Evolutionary conservation across 441 rosid species (phyloP).

Genomic region (Arabidopsis lyrata): DNA sequence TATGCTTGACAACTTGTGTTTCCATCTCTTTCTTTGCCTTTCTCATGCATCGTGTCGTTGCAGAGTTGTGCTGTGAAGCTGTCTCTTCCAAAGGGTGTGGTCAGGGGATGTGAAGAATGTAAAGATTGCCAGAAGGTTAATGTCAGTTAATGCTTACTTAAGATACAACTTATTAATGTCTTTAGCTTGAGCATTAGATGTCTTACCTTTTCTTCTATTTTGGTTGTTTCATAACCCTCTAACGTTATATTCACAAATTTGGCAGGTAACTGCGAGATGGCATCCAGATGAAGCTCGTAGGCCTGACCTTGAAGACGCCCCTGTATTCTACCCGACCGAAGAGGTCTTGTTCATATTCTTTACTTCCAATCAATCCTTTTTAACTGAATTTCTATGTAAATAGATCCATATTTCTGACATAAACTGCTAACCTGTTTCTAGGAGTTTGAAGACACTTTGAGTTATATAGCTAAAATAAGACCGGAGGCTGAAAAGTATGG

Average conservation of each 20-base stretch:
- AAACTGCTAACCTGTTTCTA: slow-evolving; percentile 45
- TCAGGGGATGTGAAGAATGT: slow-evolving; percentile 82
- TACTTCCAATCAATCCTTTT: slow-evolving; percentile 36
- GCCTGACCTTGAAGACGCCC: slow-evolving; percentile 87
- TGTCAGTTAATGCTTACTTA: slow-evolving; percentile 24
- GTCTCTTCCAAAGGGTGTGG: slow-evolving; percentile 81
- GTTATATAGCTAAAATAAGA: slow-evolving; percentile 84
- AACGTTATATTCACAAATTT: slow-evolving; percentile 37
- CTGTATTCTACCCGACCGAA: slow-evolving; percentile 93
- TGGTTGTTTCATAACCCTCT: slow-evolving; percentile 37
- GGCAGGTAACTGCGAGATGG: slow-evolving; percentile 91
- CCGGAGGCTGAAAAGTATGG: slow-evolving; percentile 92
- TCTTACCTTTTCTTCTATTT: slow-evolving; percentile 10
- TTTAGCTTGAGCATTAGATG: slow-evolving; percentile 15
- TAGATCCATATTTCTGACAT: slow-evolving; percentile 28
- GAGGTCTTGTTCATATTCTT: slow-evolving; percentile 67
- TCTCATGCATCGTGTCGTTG: slow-evolving; percentile 40
- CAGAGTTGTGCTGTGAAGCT: slow-evolving; percentile 62
- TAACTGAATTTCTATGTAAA: not conserved
- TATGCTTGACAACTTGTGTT: slow-evolving; percentile 27
- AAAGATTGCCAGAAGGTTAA: slow-evolving; percentile 92
- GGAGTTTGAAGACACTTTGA: slow-evolving; percentile 98
- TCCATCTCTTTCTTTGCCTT: slow-evolving; percentile 16
- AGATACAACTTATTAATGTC: not conserved
- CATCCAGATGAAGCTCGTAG: slow-evolving; percentile 70